Base-by-base conservation (phyloP, 2,329 filamentous ascomycete species). In the Blastomyces parvus region DNA sequence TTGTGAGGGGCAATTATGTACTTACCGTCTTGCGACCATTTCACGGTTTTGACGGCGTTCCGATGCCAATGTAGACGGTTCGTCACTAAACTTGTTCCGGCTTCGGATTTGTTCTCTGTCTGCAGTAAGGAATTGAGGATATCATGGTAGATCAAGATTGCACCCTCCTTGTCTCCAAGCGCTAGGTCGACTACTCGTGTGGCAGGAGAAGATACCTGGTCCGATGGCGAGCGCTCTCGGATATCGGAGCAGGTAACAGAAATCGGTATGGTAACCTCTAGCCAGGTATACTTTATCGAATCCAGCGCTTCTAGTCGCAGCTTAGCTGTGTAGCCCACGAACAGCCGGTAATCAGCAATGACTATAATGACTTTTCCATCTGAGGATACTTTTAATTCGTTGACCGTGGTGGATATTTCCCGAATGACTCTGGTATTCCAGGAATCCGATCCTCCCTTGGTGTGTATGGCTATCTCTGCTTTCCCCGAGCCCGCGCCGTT, bases 51-150 rank as follows among this genome's bases (percentile, higher is more conserved):
- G 9, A 97, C 91, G 59, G 88, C 85, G 69, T 87, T 86, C 69
- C 91, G 84, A 75, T 99, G 94, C 94, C 94, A 99, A 74, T 97
- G 94, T 61, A 92, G 81, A 66, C 88, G 88, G 63, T 87, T 86
- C 25, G 83, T 80, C 50, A 84, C 72, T 17, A 81, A 69, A 42
- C 76, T 66, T 65, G 69, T 72, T 62, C 71, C 77, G 75, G 68
- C 79, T 78, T 70, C 78, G 74, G 60, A 73, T 56, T 73, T 74
- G 60, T 81, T 81, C 62, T 80, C 77, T 48, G 73, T 72, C 4
- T 72, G 73, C 64, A 76, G 71, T 46, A 89, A 78, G 66, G 84
- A 84, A 63, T 74, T 74, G 17, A 93, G 71, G 19, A 91, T 78
- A 74, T 96, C 88, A 65, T 88, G 85, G 74, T 96, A 96, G n/a